Evolutionary conservation across 495 filamentous ascomycete species (phyloP).

Genomic region (Copromyces sp.): DNA sequence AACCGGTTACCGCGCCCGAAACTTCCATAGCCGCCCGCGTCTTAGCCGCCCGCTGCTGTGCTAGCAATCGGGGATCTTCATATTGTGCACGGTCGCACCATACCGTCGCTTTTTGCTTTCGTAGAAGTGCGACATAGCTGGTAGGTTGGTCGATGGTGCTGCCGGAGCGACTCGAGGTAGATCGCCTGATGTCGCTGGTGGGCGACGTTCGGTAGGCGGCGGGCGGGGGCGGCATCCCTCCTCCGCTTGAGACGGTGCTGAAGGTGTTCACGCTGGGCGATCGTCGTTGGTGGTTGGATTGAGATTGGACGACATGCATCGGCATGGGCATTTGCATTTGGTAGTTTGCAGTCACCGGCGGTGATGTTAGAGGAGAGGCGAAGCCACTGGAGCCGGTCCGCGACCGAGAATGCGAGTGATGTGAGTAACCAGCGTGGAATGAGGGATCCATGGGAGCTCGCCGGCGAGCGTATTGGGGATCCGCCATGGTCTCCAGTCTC

Average conservation of each 20-base stretch:
- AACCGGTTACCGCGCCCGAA: conserved; percentile 24
- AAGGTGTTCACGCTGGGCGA: conserved; percentile 66
- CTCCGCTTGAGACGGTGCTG: conserved; percentile 52
- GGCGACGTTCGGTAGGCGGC: conserved; percentile 40
- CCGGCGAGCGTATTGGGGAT: conserved; percentile 20
- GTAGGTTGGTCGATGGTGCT: conserved; percentile 48
- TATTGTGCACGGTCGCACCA: conserved; percentile 95
- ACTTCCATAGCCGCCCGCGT: conserved; percentile 76
- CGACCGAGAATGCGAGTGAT: conserved; percentile 13
- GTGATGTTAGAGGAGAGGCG: conserved; percentile 4
- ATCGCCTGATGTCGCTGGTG: conserved; percentile 58
- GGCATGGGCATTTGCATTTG: conserved; percentile 5
- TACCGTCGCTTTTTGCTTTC: conserved; percentile 94
- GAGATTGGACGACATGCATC: conserved; percentile 28
- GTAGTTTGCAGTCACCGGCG: not conserved
- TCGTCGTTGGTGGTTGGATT: conserved; percentile 43
- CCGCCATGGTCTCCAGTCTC: conserved; percentile 11
- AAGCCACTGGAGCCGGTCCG: conserved; percentile 1
- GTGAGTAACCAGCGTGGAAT: conserved; percentile 26
- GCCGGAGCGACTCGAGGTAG: conserved; percentile 60
- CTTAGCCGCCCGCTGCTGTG: conserved; percentile 73
- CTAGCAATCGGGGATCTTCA: conserved; percentile 76
- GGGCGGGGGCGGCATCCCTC: conserved; percentile 25
- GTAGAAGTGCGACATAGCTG: conserved; percentile 86
- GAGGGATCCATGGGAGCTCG: conserved; percentile 28